Evolutionary conservation across 148 eudicot genomes (phyloP), one percentile per base, ranked within the genome.

Genomic region (Talinum fruticosum): DNA sequence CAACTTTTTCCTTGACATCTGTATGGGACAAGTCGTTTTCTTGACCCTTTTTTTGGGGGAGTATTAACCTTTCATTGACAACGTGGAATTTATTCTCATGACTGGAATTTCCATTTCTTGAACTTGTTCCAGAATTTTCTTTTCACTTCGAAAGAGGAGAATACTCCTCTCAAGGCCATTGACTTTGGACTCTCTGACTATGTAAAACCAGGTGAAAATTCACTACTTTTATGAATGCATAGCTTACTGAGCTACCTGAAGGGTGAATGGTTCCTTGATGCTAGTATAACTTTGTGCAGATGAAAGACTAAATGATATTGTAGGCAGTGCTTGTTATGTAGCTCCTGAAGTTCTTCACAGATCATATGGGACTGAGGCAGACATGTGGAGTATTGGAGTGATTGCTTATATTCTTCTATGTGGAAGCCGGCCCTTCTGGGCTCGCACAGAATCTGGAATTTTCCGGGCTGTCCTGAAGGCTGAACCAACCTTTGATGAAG

Each of bases 311-410:
- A 94, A 92, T 74, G 98, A 94, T 80, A 94, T 94, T 66, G 98
- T 94, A 5, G 98, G 98, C 82, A 94, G 98, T 86, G 98, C 98
- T 76, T 94, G 92, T 76, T 94, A 94, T 72, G 98, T 94, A 73
- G 98, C 98, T 69, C 98, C 98, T 67, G 98, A 94, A 80, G 98
- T 94, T 81, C 87, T 94, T 80, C 98, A 94, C 61, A 86, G 98
- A 84, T 91, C 97, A 26, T 94, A 94, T 75, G 98, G 98, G 73
- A 92, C 98, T 21, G 98, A 94, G 81, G 98, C 97, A 35, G 98
- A 94, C 77, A 94, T 94, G 98, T 92, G 98, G 98, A 94, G 98
- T 82, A 89, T 94, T 33, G 98, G 98, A 45, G 98, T 94, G n/a
- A 94, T 94, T 85, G 98, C 96, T 61, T 94, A 92, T 81, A 94